These are phyloP conservation scores for Mangifera indica DNA, from an alignment of 345 rosid species.

Conservation along the genomic window DNA sequence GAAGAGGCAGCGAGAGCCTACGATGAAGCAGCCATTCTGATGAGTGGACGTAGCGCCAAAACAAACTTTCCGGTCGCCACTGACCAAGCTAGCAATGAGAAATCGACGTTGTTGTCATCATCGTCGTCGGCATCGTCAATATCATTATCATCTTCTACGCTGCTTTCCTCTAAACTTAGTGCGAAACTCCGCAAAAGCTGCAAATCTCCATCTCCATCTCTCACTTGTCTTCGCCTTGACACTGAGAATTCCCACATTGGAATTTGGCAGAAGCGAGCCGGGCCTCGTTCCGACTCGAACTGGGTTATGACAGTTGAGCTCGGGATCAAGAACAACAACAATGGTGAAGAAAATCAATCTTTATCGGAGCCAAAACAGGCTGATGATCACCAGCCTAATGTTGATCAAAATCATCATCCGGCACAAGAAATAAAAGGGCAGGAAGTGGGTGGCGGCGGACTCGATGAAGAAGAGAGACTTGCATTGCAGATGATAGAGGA, in stretches of 20 bases:
- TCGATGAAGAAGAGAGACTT: conserved; percentile 54
- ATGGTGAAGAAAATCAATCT: neutral
- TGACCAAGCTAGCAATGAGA: conserved; percentile 20
- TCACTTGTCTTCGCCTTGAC: conserved; percentile 79
- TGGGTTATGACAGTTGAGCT: conserved; percentile 84
- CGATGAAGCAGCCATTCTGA: conserved; percentile 67
- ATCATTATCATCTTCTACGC: conserved; percentile 4
- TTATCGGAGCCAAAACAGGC: conserved; percentile 17
- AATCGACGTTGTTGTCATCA: neutral
- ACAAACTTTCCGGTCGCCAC: conserved; percentile 54
- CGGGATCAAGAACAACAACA: conserved; percentile 21
- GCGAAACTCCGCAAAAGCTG: conserved; percentile 67
- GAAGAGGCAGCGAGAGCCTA: conserved; percentile 78
- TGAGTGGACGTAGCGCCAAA: conserved; percentile 76
- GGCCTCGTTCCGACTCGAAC: conserved; percentile 50
- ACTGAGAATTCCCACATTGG: conserved; percentile 69
- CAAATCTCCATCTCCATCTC: conserved; percentile 65
- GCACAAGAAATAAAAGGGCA: neutral
- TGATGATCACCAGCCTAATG: neutral
- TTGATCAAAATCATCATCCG: neutral
- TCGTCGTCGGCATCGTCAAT: neutral
- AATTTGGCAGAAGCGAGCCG: conserved; percentile 81
- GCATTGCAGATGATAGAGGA: conserved; percentile 53
- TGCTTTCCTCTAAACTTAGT: conserved; percentile 50
- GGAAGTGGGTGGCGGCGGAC: conserved; percentile 25